These are phyloP conservation scores for Euphorbia peplus DNA, from an alignment of 345 rosid genomes.

Conservation along the genomic window DNA sequence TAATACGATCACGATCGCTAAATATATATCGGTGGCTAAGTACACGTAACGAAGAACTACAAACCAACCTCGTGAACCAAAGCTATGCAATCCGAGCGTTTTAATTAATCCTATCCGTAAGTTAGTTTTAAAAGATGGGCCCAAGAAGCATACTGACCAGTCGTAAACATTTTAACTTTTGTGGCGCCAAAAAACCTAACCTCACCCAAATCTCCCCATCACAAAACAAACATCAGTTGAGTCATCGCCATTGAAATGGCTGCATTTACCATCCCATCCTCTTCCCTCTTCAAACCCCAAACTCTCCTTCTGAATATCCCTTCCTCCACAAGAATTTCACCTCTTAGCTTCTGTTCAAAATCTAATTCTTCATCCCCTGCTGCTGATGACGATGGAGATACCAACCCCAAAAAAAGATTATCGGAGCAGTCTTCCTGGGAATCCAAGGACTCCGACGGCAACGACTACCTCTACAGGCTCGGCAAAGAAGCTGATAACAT, in stretches of 20 bases:
- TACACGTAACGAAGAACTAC: no score
- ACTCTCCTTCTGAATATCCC: conserved; percentile 5
- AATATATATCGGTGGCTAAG: no score
- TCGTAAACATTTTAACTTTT: no score
- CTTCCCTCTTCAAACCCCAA: conserved; percentile 20
- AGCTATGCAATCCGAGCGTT: no score
- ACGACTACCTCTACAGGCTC: conserved; percentile 73
- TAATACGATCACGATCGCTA: no score
- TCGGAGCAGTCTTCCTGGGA: conserved; percentile 97
- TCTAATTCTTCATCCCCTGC: conserved; percentile 12
- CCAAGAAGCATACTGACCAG: no score
- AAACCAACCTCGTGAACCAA: no score
- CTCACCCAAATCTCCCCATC: background rate
- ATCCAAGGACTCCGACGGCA: conserved; percentile 70
- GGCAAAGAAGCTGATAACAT: conserved; percentile 83
- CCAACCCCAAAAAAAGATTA: conserved; percentile 30
- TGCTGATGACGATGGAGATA: conserved; percentile 13
- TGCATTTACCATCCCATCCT: conserved; percentile 24
- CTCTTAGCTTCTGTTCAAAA: conserved; percentile 35
- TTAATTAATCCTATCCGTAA: no score
- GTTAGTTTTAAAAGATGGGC: no score
- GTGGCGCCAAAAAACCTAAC: conserved; percentile 38
- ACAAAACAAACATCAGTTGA: background rate
- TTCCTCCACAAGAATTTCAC: conserved; percentile 13
- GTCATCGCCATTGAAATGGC: conserved; percentile 24